phyloP scores from a whole-genome alignment of 169 alveolate species.

The Plasmodium gonderi region DNA sequence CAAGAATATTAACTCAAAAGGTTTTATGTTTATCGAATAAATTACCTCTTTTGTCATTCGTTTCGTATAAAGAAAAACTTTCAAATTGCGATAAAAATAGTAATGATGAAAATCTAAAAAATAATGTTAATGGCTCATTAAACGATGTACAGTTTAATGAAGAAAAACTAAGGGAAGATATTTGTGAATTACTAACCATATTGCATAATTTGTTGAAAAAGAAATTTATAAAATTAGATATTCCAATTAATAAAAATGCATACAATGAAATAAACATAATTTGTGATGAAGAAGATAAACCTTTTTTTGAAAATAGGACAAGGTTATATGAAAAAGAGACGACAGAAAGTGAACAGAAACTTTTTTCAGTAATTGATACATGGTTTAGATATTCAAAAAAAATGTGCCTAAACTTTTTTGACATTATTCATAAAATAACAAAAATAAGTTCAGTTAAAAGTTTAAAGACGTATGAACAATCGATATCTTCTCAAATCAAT shows the following conservation, averaged over 20 bases:
- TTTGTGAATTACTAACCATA: conserved; percentile 19
- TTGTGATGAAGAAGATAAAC: conserved; percentile 73
- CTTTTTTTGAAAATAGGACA: conserved; percentile 45
- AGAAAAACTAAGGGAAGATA: conserved; percentile 26
- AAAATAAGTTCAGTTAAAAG: conserved; percentile 61
- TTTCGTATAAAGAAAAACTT: conserved; percentile 20
- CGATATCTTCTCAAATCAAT: conserved; percentile 65
- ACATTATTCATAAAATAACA: conserved; percentile 67
- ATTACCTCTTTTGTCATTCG: conserved; percentile 45
- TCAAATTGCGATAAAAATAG: not conserved
- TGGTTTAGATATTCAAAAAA: conserved; percentile 69
- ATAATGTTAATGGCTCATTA: not conserved
- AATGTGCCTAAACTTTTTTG: conserved; percentile 68
- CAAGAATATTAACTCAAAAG: conserved; percentile 66
- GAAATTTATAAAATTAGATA: conserved; percentile 29
- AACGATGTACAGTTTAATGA: conserved; percentile 35
- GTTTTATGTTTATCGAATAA: conserved; percentile 34
- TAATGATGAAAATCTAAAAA: not conserved
- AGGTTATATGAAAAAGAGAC: conserved; percentile 21
- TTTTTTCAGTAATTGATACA: conserved; percentile 52
- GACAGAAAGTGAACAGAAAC: conserved; percentile 63
- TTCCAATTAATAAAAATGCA: conserved; percentile 26
- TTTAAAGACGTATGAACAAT: conserved; percentile 69
- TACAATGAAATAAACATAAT: conserved; percentile 39
- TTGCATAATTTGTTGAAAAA: conserved; percentile 47